These are phyloP conservation scores for Eucalyptus rudis DNA, from an alignment of 345 rosid genomes.

Conservation along the genomic window DNA sequence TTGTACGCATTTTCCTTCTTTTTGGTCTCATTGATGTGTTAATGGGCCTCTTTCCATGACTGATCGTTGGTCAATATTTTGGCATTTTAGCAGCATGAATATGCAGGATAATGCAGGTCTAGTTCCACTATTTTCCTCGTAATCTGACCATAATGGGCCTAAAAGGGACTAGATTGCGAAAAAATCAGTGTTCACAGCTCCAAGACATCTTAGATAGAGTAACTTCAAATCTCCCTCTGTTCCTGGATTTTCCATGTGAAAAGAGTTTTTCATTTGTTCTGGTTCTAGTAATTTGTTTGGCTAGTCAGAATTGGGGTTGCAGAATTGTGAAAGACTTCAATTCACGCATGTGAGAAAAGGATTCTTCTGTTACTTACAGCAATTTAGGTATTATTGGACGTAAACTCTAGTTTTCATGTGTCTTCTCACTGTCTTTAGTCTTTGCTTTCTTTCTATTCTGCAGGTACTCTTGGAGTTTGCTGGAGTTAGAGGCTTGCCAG, in stretches of 20 bases:
- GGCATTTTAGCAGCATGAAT: not conserved
- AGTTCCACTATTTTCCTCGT: not conserved
- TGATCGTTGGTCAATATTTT: not conserved
- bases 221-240: not conserved
- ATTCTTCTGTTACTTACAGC: not conserved
- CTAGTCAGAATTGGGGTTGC: not conserved
- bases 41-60: not conserved
- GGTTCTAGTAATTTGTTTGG: not conserved
- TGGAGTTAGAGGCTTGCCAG: constrained; percentile 57
- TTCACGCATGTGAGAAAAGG: not conserved
- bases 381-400: not conserved
- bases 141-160: not conserved
- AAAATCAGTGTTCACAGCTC: not conserved
- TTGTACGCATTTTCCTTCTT: not conserved
- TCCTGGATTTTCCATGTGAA: not conserved
- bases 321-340: not conserved
- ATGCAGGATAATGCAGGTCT: not conserved
- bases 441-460: not conserved
- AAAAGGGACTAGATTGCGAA: not conserved
- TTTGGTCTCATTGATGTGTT: not conserved
- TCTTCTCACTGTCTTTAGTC: not conserved
- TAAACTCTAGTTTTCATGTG: not conserved
- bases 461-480: constrained; percentile 68
- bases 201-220: not conserved
- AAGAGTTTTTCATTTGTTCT: not conserved